phyloP scores from a whole-genome alignment of 371 early-diverging fungal species.

The Nematocida homosporus region DNA sequence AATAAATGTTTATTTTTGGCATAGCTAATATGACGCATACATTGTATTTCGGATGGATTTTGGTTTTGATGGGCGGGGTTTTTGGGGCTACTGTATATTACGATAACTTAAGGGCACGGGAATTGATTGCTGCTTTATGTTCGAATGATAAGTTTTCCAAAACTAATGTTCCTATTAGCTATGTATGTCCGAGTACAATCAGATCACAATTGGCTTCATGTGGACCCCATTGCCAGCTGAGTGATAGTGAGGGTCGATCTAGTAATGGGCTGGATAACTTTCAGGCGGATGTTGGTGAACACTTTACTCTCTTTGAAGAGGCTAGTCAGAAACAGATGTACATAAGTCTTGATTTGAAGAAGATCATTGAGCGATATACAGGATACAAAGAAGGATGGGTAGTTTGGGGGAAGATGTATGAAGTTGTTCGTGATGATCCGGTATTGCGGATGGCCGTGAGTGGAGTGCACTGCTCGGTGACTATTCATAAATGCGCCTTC shows the following conservation, averaged over 20 bases:
- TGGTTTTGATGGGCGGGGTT: background rate
- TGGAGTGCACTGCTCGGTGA: slow-evolving; percentile 40
- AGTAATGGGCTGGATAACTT: background rate
- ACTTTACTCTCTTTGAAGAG: background rate
- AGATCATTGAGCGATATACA: slow-evolving; percentile 47
- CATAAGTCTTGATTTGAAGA: slow-evolving; percentile 20
- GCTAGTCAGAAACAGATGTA: background rate
- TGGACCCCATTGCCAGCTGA: background rate
- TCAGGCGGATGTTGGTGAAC: slow-evolving; percentile 30
- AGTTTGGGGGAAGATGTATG: slow-evolving; percentile 31
- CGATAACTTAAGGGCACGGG: background rate
- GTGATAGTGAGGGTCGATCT: background rate
- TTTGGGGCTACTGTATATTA: background rate
- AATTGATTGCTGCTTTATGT: background rate
- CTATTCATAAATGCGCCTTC: slow-evolving; percentile 35
- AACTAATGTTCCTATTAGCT: background rate
- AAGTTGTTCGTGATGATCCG: slow-evolving; percentile 15
- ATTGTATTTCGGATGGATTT: background rate
- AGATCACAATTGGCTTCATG: background rate
- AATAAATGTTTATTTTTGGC: slow-evolving; percentile 44
- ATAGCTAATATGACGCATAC: slow-evolving; percentile 18
- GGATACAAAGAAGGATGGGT: slow-evolving; percentile 30
- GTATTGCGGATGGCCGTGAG: background rate
- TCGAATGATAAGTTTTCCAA: slow-evolving; percentile 4
- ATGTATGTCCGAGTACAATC: background rate